Evolutionary conservation across 495 filamentous ascomycete species (phyloP), one percentile per base, ranked within the genome.

Genomic region (Pyrenopolyporus hunteri): DNA sequence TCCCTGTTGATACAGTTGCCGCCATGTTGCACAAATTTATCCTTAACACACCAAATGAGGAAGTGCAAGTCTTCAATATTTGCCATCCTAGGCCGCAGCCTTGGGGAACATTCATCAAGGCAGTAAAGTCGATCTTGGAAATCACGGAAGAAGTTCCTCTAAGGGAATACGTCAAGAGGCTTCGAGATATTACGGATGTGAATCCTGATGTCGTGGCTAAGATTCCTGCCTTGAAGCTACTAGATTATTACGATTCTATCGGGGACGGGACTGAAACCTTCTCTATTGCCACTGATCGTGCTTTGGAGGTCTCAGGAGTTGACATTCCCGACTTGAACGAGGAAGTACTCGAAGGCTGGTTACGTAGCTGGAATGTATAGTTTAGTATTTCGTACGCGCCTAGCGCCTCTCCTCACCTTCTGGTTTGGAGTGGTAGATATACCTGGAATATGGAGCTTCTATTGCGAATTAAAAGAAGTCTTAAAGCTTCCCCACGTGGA

Each of bases 1-100:
- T 73, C 1, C 69, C 73, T 17, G 63, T 73, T 4, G 60, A 75
- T 26, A 47, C 63, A 0, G 64, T 68, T n/a, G 64, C 67, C 1
- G 22, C 16, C 3, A 63, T 51, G 26, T 40, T 73, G 16, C 17
- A 44, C 5, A 62, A 64, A 5, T 47, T 73, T 6, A 32, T 67
- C 1, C 26, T 72, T 16, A 22, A 17, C 10, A 39, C 44, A 6
- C 9, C 39, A 1, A 6, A 9, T 4, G 14, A 32, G 11, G 19
- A 51, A 4, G 26, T 29, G 2, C 57, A 42, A n/a, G 29, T 53
- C 17, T 60, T 26, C 31, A 37, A 60, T 5, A 25, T 53, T 16
- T 13, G 19, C 13, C 40, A 11, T 16, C 32, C 8, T 1, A 37
- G 50, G n/a, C 43, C 42, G 4, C 50, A 49, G 14, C 44, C 50